Percentiles rank a stretch among this genome's conserved stretches.
Conservation (phyloP, 345 rosid species). For the Populus ilicifolia region DNA sequence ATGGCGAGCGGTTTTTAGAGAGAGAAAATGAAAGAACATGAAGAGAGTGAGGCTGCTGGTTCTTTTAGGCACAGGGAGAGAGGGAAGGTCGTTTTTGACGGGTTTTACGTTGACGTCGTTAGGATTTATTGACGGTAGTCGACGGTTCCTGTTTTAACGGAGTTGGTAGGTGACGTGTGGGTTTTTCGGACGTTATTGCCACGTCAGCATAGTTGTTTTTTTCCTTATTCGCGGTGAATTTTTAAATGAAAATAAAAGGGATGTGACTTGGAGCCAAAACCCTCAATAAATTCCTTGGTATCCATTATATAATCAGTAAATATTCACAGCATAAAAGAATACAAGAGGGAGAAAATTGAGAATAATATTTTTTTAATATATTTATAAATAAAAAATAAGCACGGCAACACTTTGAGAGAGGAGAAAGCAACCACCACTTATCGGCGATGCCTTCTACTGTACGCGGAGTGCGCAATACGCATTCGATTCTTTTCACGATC, state of each 20-base stretch:
- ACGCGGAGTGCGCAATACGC: constrained; percentile 55
- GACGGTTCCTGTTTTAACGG: constrained; percentile 27
- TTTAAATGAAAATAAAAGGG: not conserved
- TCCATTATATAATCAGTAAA: too few species aligned
- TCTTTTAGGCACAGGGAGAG: constrained; percentile 1
- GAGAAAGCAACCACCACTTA: not conserved
- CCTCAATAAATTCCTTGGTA: too few species aligned
- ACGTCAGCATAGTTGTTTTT: constrained; percentile 2
- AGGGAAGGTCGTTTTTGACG: constrained; percentile 55
- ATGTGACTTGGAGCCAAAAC: too few species aligned
- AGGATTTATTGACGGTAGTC: not conserved
- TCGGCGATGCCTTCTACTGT: constrained; percentile 25
- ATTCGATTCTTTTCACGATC: constrained; percentile 29
- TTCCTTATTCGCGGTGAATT: constrained; percentile 13
- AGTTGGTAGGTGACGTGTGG: constrained; percentile 10
- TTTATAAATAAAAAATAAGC: too few species aligned
- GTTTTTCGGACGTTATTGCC: constrained; percentile 4
- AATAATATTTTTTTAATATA: too few species aligned
- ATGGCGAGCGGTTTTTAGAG: not conserved
- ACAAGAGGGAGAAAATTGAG: too few species aligned
- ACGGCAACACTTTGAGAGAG: too few species aligned
- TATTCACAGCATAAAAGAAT: too few species aligned
- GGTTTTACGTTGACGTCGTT: constrained; percentile 42
- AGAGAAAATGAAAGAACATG: not conserved
- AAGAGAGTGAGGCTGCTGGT: constrained; percentile 18